These are phyloP conservation scores for Ceriops decandra DNA, from an alignment of 345 rosid species.

Conservation along the genomic window DNA sequence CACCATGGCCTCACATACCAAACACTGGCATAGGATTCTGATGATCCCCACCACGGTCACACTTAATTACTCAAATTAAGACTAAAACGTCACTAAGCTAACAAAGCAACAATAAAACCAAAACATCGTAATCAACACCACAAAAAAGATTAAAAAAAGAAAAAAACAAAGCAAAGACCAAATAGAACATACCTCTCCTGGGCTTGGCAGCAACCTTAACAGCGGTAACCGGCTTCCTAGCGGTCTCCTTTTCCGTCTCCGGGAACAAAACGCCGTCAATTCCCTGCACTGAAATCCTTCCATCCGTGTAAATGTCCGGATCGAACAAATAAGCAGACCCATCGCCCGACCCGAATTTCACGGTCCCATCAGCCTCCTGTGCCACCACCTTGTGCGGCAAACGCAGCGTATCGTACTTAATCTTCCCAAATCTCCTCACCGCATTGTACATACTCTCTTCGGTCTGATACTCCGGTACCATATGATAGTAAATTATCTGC, in stretches of 20 bases:
- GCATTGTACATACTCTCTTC: slow-evolving; percentile 99
- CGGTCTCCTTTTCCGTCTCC: slow-evolving; percentile 42
- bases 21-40: background rate
- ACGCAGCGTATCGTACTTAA: slow-evolving; percentile 74
- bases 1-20: slow-evolving; percentile 6
- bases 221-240: slow-evolving; percentile 20
- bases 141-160: background rate
- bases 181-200: slow-evolving; percentile 67
- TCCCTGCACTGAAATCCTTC: slow-evolving; percentile 96
- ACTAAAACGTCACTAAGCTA: background rate
- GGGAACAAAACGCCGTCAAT: slow-evolving; percentile 88
- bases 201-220: slow-evolving; percentile 67
- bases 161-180: background rate
- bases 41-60: background rate
- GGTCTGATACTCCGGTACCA: slow-evolving; percentile 94
- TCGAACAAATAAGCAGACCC: slow-evolving; percentile 53
- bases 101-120: background rate
- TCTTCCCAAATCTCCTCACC: slow-evolving; percentile 84
- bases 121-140: background rate
- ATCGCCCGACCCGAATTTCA: slow-evolving; percentile 51
- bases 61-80: background rate
- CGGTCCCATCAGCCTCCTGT: slow-evolving; percentile 58
- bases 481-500: slow-evolving; percentile 81
- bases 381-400: slow-evolving; percentile 86
- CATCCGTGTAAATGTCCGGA: slow-evolving; percentile 86